These are phyloP conservation scores for Thalassiosira oceanica DNA, from an alignment of 352 stramenopile species.

Conservation along the genomic window DNA sequence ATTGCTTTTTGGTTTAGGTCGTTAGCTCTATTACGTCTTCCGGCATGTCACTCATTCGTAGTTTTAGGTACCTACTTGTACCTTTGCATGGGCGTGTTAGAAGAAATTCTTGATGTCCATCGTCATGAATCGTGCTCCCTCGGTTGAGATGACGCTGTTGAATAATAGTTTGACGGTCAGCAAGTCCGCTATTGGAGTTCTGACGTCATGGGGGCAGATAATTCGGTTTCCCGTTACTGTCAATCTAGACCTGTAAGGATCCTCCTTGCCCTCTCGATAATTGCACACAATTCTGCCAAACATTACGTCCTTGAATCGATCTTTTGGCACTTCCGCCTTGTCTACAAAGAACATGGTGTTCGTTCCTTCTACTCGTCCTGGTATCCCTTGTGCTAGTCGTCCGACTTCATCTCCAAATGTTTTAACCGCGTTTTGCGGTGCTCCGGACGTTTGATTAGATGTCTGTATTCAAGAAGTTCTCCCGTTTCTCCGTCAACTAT, in stretches of 20 bases:
- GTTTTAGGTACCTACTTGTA: too few species aligned
- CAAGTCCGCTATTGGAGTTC: slow-evolving; percentile 19
- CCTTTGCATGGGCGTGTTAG: too few species aligned
- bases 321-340: neutral
- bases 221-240: slow-evolving; percentile 28
- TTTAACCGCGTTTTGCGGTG: neutral
- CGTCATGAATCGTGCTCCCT: slow-evolving; percentile 14
- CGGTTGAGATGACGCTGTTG: slow-evolving; percentile 39
- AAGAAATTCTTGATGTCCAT: slow-evolving; percentile 37
- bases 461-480: slow-evolving; percentile 5
- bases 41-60: slow-evolving; percentile 9
- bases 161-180: slow-evolving; percentile 25
- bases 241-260: slow-evolving; percentile 9
- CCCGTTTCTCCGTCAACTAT: slow-evolving; percentile 5
- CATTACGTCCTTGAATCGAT: slow-evolving; percentile 1
- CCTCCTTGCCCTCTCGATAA: slow-evolving; percentile 11
- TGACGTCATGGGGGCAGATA: neutral
- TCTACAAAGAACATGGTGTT: slow-evolving; percentile 36
- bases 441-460: neutral
- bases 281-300: slow-evolving; percentile 25
- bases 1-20: slow-evolving; percentile 4
- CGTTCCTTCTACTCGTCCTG: slow-evolving; percentile 1
- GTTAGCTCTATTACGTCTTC: slow-evolving; percentile 19
- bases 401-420: slow-evolving; percentile 3
- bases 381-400: slow-evolving; percentile 31